Percentiles rank a stretch among this genome's conserved stretches.
Conservation (phyloP, 441 rosid genomes). For the Heliophila coronopifolia region DNA sequence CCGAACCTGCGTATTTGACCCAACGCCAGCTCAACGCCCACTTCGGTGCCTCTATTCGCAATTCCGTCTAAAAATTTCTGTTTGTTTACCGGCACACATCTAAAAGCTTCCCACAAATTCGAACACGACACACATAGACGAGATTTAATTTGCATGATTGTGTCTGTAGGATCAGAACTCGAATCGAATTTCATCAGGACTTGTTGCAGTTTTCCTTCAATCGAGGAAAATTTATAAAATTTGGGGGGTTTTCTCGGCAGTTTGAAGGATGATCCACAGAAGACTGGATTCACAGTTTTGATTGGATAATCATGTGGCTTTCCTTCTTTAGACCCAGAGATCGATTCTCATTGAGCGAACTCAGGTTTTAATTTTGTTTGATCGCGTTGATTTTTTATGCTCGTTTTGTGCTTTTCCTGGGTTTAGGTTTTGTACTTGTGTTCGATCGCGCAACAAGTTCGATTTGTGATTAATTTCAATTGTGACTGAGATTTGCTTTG, state of each 20-base stretch:
- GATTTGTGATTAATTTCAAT: neutral
- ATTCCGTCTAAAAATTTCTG: slow-evolving; percentile 19
- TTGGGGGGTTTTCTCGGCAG: slow-evolving; percentile 27
- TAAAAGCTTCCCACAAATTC: slow-evolving; percentile 5
- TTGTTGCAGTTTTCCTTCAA: neutral
- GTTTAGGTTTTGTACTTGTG: too few relatives aligned
- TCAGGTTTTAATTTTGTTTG: slow-evolving; percentile 50
- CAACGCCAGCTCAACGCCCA: slow-evolving; percentile 26
- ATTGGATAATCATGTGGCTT: slow-evolving; percentile 78
- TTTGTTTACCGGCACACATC: slow-evolving; percentile 14
- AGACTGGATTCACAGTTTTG: slow-evolving; percentile 32
- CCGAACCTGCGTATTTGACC: slow-evolving; percentile 19
- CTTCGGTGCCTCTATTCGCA: slow-evolving; percentile 8
- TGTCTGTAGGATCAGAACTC: slow-evolving; percentile 17
- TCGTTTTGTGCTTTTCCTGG: neutral
- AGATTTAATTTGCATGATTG: slow-evolving; percentile 12
- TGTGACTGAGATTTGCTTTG: neutral
- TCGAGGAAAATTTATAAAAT: slow-evolving; percentile 12
- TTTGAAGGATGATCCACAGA: slow-evolving; percentile 30
- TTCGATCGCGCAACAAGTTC: neutral
- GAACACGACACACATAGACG: neutral
- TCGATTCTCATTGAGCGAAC: slow-evolving; percentile 90
- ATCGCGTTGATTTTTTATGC: neutral
- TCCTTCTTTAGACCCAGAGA: slow-evolving; percentile 90
- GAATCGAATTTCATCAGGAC: slow-evolving; percentile 7